phyloP scores from a whole-genome alignment of 371 early-diverging fungal species.

The Entomophthora muscae region DNA sequence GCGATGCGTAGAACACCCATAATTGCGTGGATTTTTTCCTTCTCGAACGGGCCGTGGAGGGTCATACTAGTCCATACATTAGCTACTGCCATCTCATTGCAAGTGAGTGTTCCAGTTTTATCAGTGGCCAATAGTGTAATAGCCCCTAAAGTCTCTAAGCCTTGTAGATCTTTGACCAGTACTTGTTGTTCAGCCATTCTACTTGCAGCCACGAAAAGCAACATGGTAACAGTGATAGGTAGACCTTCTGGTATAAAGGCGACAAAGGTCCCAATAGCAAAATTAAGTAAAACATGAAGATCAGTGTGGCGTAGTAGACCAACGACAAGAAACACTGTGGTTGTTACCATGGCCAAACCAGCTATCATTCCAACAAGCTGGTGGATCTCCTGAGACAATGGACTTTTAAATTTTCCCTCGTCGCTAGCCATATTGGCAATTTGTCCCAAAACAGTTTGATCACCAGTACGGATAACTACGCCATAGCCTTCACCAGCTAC shows the following conservation, averaged over 20 bases:
- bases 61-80: constrained; percentile 61
- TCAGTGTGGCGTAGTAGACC: constrained; percentile 32
- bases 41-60: constrained; percentile 36
- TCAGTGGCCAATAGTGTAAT: constrained; percentile 89
- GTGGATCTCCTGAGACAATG: constrained; percentile 58
- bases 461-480: constrained; percentile 81
- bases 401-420: constrained; percentile 46
- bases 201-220: constrained; percentile 83
- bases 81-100: constrained; percentile 88
- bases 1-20: constrained; percentile 53
- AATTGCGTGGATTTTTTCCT: constrained; percentile 31
- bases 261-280: constrained; percentile 77
- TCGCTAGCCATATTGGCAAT: constrained; percentile 73
- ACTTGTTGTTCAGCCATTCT: constrained; percentile 78
- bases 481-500: constrained; percentile 81
- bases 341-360: constrained; percentile 47
- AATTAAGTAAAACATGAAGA: constrained; percentile 52
- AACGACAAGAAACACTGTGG: constrained; percentile 69
- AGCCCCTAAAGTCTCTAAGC: constrained; percentile 93
- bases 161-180: constrained; percentile 86
- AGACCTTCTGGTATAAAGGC: constrained; percentile 84
- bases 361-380: constrained; percentile 74
- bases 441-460: constrained; percentile 80
- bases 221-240: constrained; percentile 77
- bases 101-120: constrained; percentile 89